These are phyloP conservation scores for Viola odorata DNA, from an alignment of 345 rosid genomes.

Conservation along the genomic window DNA sequence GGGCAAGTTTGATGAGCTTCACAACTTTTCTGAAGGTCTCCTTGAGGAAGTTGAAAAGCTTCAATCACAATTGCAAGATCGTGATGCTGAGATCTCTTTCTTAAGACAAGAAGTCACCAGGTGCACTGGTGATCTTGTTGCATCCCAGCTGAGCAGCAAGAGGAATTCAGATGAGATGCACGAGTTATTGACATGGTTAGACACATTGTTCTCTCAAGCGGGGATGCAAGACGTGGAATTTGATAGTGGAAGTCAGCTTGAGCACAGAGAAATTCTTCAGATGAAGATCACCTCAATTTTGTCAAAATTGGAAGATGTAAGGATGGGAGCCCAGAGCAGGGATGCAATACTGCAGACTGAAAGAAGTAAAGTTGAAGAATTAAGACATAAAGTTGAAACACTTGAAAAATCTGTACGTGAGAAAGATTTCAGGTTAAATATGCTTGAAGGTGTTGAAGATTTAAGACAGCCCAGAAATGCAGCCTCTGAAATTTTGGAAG, in stretches of 20 bases:
- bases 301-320: constrained; percentile 54
- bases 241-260: constrained; percentile 27
- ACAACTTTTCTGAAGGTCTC: constrained; percentile 73
- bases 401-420: constrained; percentile 59
- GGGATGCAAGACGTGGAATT: constrained; percentile 38
- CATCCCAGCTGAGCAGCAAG: constrained; percentile 58
- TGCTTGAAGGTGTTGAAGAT: constrained; percentile 44
- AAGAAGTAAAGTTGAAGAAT: constrained; percentile 64
- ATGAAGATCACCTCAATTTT: constrained; percentile 48
- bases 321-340: constrained; percentile 46
- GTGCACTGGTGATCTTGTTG: constrained; percentile 78
- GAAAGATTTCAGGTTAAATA: constrained; percentile 54
- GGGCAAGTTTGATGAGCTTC: constrained; percentile 92
- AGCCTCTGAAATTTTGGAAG: constrained; percentile 67
- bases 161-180: constrained; percentile 50
- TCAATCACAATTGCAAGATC: constrained; percentile 77
- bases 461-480: constrained; percentile 29
- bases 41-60: constrained; percentile 83
- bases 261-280: constrained; percentile 58
- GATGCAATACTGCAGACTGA: constrained; percentile 62
- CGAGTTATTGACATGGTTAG: constrained; percentile 60
- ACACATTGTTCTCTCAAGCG: constrained; percentile 40
- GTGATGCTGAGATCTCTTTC: constrained; percentile 87
- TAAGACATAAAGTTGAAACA: constrained; percentile 51
- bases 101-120: constrained; percentile 95